phyloP scores from a whole-genome alignment of 2,329 filamentous ascomycete species.

The Metarhizium brunneum region DNA sequence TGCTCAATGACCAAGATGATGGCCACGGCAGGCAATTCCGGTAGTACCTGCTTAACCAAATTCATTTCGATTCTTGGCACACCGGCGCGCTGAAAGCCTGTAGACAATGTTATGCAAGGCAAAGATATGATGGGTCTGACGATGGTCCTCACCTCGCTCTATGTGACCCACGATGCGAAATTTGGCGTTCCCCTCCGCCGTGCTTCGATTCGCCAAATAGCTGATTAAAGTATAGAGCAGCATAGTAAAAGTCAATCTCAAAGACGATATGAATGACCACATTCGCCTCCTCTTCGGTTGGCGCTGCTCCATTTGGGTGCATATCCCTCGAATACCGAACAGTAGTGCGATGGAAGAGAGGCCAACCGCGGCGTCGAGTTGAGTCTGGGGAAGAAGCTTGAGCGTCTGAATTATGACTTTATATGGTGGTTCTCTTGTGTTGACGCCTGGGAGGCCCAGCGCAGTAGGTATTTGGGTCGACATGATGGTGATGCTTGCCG shows the following conservation, averaged over 20 bases:
- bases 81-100: conserved; percentile 54
- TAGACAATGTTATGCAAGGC: conserved; percentile 8
- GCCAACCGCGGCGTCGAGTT: conserved; percentile 63
- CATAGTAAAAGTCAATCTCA: conserved; percentile 68
- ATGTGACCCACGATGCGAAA: conserved; percentile 59
- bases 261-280: conserved; percentile 66
- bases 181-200: conserved; percentile 32
- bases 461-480: conserved; percentile 35
- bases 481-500: conserved; percentile 41
- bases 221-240: conserved; percentile 67
- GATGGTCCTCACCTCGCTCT: conserved; percentile 40
- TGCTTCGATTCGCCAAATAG: conserved; percentile 53
- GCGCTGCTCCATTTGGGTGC: conserved; percentile 49
- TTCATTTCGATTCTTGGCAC: conserved; percentile 46
- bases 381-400: conserved; percentile 30
- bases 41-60: conserved; percentile 48
- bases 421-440: conserved; percentile 35
- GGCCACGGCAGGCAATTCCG: conserved; percentile 59
- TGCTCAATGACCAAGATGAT: conserved; percentile 77
- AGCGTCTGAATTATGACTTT: conserved; percentile 34
- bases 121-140: no score
- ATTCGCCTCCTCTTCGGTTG: conserved; percentile 51
- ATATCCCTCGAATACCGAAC: conserved; percentile 53
- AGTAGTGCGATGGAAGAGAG: conserved; percentile 57
- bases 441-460: conserved; percentile 33